These are phyloP conservation scores for Fusarium sp. DNA, from an alignment of 2,329 filamentous ascomycete species.

Conservation along the genomic window DNA sequence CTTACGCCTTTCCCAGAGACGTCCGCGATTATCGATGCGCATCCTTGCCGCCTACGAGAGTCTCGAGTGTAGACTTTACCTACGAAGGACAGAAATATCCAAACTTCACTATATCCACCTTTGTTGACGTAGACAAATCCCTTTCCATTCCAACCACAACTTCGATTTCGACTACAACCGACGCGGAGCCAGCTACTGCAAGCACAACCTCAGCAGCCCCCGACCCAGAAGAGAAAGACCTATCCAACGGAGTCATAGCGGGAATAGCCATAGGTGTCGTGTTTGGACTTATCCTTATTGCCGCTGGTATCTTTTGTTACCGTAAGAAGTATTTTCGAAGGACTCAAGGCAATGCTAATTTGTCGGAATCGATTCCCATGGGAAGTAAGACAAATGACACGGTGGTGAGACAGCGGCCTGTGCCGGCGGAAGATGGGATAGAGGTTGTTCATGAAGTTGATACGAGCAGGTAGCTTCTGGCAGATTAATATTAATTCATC, in stretches of 20 bases:
- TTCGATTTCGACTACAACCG: background rate
- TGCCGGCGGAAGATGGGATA: background rate
- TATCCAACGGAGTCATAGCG: background rate
- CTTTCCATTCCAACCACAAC: background rate
- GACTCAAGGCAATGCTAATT: background rate
- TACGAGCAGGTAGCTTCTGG: too few relatives aligned
- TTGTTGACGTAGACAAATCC: background rate
- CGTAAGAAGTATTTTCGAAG: background rate
- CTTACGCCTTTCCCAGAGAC: background rate
- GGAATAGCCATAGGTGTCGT: background rate
- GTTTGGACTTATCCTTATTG: rapidly evolving
- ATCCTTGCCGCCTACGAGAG: background rate
- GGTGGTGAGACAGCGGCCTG: background rate
- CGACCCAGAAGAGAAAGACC: background rate
- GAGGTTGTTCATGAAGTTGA: background rate
- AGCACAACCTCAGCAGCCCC: background rate
- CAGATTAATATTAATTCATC: too few relatives aligned
- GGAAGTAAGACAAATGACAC: too few relatives aligned
- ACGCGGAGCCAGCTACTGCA: background rate
- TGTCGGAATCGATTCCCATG: background rate
- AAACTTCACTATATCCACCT: background rate
- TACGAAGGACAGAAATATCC: background rate
- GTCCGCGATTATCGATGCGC: slow-evolving; percentile 2
- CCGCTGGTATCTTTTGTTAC: background rate
- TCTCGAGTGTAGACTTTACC: background rate